Percentiles rank a stretch among this genome's conserved stretches.
These are phyloP conservation scores for Monilinia vaccinii-corymbosi DNA, from an alignment of 2,329 filamentous ascomycete species.

Conservation along the genomic window DNA sequence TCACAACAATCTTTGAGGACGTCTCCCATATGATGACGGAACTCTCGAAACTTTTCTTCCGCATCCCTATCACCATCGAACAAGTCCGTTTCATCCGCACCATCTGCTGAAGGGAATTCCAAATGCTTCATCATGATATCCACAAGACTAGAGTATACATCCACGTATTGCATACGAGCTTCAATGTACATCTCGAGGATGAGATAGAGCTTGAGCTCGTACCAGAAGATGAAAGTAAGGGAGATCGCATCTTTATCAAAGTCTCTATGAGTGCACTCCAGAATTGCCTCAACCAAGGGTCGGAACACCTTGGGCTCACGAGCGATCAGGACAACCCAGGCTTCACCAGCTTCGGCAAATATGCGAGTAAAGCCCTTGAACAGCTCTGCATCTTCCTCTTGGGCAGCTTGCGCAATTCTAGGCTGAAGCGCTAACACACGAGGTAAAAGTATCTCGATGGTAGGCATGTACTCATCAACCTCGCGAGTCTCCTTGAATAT, in stretches of 20 bases:
- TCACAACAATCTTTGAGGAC: constrained; percentile 95
- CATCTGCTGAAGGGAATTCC: constrained; percentile 68
- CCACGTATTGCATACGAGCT: constrained; percentile 65
- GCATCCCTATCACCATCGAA: constrained; percentile 94
- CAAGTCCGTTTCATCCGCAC: constrained; percentile 65
- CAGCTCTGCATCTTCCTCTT: constrained; percentile 73
- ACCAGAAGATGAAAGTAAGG: constrained; percentile 96
- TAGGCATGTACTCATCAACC: constrained; percentile 78
- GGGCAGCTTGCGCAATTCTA: constrained; percentile 64
- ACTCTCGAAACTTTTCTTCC: constrained; percentile 95
- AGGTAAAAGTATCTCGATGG: constrained; percentile 76
- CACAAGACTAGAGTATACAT: constrained; percentile 81
- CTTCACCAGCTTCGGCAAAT: constrained; percentile 85
- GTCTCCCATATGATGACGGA: constrained; percentile 94
- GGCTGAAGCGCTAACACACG: constrained; percentile 67
- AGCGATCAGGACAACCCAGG: constrained; percentile 88
- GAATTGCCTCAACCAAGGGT: constrained; percentile 74
- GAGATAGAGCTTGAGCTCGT: constrained; percentile 93
- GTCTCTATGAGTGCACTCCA: constrained; percentile 86
- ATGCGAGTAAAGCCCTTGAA: constrained; percentile 85
- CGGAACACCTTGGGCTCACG: constrained; percentile 75
- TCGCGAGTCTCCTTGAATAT: constrained; percentile 89
- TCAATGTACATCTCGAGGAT: constrained; percentile 83
- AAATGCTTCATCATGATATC: constrained; percentile 89
- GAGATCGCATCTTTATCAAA: constrained; percentile 85